These are phyloP conservation scores for Saitozyma sp. DNA, from an alignment of 768 basidiomycete species.

Conservation along the genomic window DNA sequence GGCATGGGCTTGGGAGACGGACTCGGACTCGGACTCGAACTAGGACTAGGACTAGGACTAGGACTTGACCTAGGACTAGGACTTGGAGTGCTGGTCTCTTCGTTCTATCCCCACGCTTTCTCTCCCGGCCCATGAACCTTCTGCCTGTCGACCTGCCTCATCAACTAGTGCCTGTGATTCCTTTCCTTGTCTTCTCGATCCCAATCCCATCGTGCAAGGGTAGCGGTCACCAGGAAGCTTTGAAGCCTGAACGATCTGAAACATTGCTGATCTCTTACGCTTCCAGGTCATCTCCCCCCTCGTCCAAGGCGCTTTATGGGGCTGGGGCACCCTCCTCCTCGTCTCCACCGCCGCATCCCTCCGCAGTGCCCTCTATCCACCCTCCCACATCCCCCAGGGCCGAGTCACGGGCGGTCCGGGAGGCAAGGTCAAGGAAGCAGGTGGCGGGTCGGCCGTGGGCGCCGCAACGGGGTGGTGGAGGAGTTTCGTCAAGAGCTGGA, in stretches of 20 bases:
- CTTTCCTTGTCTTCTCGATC: background rate
- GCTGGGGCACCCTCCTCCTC: constrained; percentile 41
- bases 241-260: background rate
- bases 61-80: too few relatives aligned
- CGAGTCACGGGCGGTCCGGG: constrained; percentile 41
- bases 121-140: too few relatives aligned
- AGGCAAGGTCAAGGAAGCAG: constrained; percentile 19
- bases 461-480: constrained; percentile 43
- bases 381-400: constrained; percentile 34
- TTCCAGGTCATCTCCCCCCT: constrained; percentile 47
- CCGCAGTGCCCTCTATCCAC: constrained; percentile 40
- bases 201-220: background rate
- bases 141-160: too few relatives aligned
- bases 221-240: too few relatives aligned
- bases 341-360: constrained; percentile 27
- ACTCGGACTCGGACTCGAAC: too few relatives aligned
- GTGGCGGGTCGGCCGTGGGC: constrained; percentile 41
- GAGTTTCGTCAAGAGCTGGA: constrained; percentile 45
- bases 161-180: background rate
- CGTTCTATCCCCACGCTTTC: too few relatives aligned
- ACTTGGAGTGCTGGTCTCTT: background rate
- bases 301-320: constrained; percentile 50
- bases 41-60: background rate
- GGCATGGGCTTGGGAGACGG: too few relatives aligned
- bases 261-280: background rate